Percentiles rank a stretch among this genome's conserved stretches.
Evolutionary conservation across 2,329 filamentous ascomycete genomes (phyloP).

Genomic region (Nectriaceae sp.): DNA sequence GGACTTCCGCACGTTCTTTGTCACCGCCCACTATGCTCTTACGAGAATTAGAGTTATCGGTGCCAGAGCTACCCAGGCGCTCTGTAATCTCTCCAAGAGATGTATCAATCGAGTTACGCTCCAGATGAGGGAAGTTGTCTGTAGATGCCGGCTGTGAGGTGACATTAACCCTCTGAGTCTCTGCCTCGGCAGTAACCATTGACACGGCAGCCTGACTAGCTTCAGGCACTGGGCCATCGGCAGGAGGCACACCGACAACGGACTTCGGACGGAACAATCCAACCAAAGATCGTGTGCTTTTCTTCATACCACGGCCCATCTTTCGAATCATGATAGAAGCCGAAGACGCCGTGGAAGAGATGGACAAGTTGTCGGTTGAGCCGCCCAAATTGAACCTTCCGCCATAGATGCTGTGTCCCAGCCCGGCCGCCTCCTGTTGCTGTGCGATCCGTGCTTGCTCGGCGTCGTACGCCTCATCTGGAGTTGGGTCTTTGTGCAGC

Average conservation of each 20-base stretch:
- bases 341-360: constrained; percentile 86
- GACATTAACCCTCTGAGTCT: constrained; percentile 80
- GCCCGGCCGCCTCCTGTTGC: constrained; percentile 87
- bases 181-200: constrained; percentile 94
- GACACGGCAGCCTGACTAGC: constrained; percentile 83
- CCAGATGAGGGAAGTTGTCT: constrained; percentile 75
- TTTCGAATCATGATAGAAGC: constrained; percentile 95
- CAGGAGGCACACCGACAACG: constrained; percentile 73
- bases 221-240: constrained; percentile 66
- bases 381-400: constrained; percentile 83
- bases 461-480: constrained; percentile 71
- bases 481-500: constrained; percentile 65
- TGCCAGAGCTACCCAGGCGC: constrained; percentile 56
- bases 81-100: constrained; percentile 51
- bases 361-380: constrained; percentile 92
- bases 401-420: constrained; percentile 92
- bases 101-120: constrained; percentile 78
- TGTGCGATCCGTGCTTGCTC: constrained; percentile 91
- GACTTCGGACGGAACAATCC: constrained; percentile 96
- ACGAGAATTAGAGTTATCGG: constrained; percentile 64
- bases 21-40: constrained; percentile 93
- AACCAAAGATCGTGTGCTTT: constrained; percentile 84
- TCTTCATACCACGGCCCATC: constrained; percentile 99
- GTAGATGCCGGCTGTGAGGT: constrained; percentile 70
- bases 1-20: constrained; percentile 84